phyloP scores from a whole-genome alignment of 257 asterid species.

The Solanum peruvianum region DNA sequence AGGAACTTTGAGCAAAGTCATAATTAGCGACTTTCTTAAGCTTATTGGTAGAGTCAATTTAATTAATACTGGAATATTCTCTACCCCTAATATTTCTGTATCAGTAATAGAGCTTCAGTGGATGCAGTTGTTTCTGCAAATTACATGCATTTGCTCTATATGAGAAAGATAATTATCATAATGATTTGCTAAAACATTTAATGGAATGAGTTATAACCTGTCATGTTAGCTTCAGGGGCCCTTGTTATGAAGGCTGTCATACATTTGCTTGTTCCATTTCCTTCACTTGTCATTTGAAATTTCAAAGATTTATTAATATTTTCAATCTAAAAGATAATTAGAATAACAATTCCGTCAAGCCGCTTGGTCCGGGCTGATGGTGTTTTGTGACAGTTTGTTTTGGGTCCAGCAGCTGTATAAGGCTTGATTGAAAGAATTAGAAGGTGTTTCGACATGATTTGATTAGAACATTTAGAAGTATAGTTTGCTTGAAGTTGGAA shows the following conservation, averaged over 20 bases:
- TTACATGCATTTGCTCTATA: not conserved
- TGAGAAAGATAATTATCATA: not conserved
- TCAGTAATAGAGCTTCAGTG: not conserved
- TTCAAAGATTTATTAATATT: not conserved
- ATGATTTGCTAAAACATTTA: not conserved
- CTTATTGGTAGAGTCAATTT: not conserved
- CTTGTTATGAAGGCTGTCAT: not conserved
- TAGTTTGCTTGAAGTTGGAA: too few relatives aligned
- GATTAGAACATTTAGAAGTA: not conserved
- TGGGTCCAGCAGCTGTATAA: not conserved
- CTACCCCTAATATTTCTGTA: not conserved
- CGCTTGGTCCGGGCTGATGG: not conserved
- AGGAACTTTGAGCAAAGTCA: not conserved
- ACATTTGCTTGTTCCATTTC: not conserved
- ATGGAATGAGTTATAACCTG: not conserved
- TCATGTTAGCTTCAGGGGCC: not conserved
- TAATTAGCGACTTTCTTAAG: not conserved
- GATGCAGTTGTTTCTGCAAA: not conserved
- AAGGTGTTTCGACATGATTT: not conserved
- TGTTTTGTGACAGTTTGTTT: not conserved
- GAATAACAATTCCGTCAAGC: not conserved
- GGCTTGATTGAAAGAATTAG: not conserved
- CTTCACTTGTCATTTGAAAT: not conserved
- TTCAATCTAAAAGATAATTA: not conserved
- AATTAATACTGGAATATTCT: not conserved